Conservation (phyloP, 768 basidiomycete genomes). For the Daedalea quercina region DNA sequence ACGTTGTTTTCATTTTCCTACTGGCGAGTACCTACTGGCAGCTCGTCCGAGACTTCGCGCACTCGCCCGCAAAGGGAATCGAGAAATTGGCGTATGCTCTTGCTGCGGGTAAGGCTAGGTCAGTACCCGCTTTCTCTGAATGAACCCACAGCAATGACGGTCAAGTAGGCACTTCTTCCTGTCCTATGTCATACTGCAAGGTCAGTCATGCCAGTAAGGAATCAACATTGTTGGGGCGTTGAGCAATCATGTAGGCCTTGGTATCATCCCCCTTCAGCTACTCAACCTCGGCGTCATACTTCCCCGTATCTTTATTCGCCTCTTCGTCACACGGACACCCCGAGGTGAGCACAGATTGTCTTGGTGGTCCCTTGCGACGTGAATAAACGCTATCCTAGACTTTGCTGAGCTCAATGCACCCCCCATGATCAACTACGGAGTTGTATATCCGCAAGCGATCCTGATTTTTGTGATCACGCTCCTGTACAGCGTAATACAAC, state of each 20-base stretch:
- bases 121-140: constrained; percentile 10
- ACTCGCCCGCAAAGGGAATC: constrained; percentile 90
- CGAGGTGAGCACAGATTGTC: constrained; percentile 51
- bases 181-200: constrained; percentile 81
- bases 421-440: constrained; percentile 96
- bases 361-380: background rate
- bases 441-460: constrained; percentile 95
- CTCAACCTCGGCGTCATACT: constrained; percentile 88
- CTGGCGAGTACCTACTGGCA: constrained; percentile 90
- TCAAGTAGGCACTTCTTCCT: constrained; percentile 67
- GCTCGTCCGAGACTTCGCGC: constrained; percentile 84
- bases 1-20: constrained; percentile 93
- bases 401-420: constrained; percentile 96
- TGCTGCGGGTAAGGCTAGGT: constrained; percentile 70
- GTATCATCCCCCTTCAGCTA: constrained; percentile 93
- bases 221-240: background rate
- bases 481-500: constrained; percentile 93
- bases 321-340: constrained; percentile 84
- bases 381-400: constrained; percentile 40
- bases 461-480: constrained; percentile 93
- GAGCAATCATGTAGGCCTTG: constrained; percentile 52
- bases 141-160: background rate
- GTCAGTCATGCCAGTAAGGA: constrained; percentile 24
- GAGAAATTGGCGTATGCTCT: constrained; percentile 86
- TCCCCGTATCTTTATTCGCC: constrained; percentile 64